Base-by-base conservation (phyloP, 805 yeast species). In the Cyberlindnera mrakii region DNA sequence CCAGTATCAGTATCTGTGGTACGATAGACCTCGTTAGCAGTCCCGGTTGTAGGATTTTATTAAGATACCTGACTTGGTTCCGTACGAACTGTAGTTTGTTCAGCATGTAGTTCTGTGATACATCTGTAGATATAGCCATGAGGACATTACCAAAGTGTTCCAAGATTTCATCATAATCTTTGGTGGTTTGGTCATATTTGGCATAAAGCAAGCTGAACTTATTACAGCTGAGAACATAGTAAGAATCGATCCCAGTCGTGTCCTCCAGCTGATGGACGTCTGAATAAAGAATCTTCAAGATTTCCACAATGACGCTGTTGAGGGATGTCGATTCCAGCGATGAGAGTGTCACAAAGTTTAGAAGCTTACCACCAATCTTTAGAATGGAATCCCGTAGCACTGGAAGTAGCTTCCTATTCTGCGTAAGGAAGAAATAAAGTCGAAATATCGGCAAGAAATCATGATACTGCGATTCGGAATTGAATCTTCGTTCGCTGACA, bases 71-170 rank as follows among this genome's bases (percentile, higher is more conserved):
- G 3, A 55, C 48, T 30, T 50, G 51, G 40, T 58, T 58, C 14
- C 44, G 34, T 1, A 52, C 45, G 39, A 58, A 58, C n/a, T 46
- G 40, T 14, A 42, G 23, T 35, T 51, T 54, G 35, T 58, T 58
- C 25, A 58, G 40, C 62, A 58, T 58, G 30, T 55, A 58, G 33
- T 53, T 54, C n/a, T 47, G 44, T 4, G 56, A 52, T 6, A 48
- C 36, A 13, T 50, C 53, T 9, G 48, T 44, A 11, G 51, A 33
- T 9, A 58, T 57, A 3, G 55, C 55, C 40, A 57, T 45, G 1
- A 58, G 43, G 2, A 58, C 55, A 33, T 58, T 57, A 0, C 60
- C 62, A 42, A 55, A 57, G 30, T 51, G 55, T 38, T 51, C 53
- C 9, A 58, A 36, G 7, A 57, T 57, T 30, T 53, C 52, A 42